These are phyloP conservation scores for Hydrangea macrophylla DNA, from an alignment of 148 eudicot species.

Conservation along the genomic window DNA sequence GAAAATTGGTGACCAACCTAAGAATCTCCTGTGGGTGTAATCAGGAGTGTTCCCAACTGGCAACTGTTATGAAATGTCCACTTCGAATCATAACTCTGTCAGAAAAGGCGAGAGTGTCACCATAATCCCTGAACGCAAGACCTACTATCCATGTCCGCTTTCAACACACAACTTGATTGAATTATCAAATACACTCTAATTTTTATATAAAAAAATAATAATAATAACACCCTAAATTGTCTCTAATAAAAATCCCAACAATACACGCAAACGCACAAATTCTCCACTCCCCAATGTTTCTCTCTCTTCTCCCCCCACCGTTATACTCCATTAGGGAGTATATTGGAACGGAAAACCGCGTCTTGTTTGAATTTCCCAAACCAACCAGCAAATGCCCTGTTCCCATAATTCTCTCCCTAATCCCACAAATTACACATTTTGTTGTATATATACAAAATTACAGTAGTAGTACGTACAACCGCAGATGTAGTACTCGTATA, in stretches of 20 bases:
- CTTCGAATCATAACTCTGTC: too few relatives aligned
- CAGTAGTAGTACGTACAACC: background rate
- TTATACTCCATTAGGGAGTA: too few relatives aligned
- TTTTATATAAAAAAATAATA: background rate
- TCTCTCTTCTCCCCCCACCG: background rate
- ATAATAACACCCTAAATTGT: too few relatives aligned
- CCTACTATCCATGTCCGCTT: background rate
- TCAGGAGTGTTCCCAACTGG: too few relatives aligned
- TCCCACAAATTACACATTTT: background rate
- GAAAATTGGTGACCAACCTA: too few relatives aligned
- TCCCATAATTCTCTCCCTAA: background rate
- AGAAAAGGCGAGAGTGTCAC: too few relatives aligned
- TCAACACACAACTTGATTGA: too few relatives aligned
- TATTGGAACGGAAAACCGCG: background rate
- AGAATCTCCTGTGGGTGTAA: too few relatives aligned
- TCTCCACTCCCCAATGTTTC: background rate
- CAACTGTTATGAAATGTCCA: too few relatives aligned
- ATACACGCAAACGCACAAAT: background rate
- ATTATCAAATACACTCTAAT: too few relatives aligned
- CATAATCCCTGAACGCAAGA: background rate
- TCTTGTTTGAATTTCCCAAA: background rate
- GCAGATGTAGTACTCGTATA: too few relatives aligned
- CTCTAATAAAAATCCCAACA: background rate
- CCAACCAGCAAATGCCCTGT: background rate
- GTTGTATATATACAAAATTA: too few relatives aligned